Evolutionary conservation across 805 yeast genomes (phyloP).

Genomic region (Candida corydali): DNA sequence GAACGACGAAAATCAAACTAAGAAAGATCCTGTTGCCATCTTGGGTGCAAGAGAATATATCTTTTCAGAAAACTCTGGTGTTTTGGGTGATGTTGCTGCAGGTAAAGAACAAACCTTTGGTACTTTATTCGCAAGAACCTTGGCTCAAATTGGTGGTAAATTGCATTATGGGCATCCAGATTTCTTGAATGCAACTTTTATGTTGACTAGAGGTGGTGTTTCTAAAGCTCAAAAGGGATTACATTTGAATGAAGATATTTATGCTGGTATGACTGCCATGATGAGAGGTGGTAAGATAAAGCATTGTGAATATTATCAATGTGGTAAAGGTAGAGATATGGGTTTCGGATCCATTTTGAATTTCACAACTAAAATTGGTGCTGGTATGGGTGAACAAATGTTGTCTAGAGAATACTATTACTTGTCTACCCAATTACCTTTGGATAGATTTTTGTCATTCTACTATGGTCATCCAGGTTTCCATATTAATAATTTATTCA

Average conservation of each 20-base stretch:
- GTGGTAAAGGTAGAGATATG: slow-evolving; percentile 84
- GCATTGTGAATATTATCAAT: slow-evolving; percentile 79
- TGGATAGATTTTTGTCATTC: slow-evolving; percentile 75
- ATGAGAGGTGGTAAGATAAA: slow-evolving; percentile 80
- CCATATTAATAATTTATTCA: slow-evolving; percentile 74
- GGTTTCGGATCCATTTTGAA: slow-evolving; percentile 81
- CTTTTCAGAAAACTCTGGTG: slow-evolving; percentile 78
- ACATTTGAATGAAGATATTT: slow-evolving; percentile 80
- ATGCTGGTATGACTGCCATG: slow-evolving; percentile 80
- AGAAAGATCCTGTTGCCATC: slow-evolving; percentile 65
- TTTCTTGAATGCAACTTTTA: slow-evolving; percentile 66
- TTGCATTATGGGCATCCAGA: slow-evolving; percentile 88
- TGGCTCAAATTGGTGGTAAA: slow-evolving; percentile 79
- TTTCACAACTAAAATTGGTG: slow-evolving; percentile 81
- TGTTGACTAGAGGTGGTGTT: slow-evolving; percentile 85
- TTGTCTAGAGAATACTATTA: slow-evolving; percentile 78
- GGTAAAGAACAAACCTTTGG: slow-evolving; percentile 89
- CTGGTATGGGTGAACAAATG: slow-evolving; percentile 90
- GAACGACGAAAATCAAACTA: slow-evolving; percentile 45
- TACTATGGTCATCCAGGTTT: slow-evolving; percentile 87
- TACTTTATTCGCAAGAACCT: slow-evolving; percentile 75
- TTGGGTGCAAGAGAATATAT: slow-evolving; percentile 82
- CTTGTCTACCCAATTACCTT: slow-evolving; percentile 69
- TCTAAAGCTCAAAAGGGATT: slow-evolving; percentile 82
- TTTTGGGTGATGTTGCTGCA: slow-evolving; percentile 82